Percentiles rank a stretch among this genome's conserved stretches.
These are phyloP conservation scores for Hypsizygus ulmarius DNA, from an alignment of 1,284 basidiomycete species.

Conservation along the genomic window DNA sequence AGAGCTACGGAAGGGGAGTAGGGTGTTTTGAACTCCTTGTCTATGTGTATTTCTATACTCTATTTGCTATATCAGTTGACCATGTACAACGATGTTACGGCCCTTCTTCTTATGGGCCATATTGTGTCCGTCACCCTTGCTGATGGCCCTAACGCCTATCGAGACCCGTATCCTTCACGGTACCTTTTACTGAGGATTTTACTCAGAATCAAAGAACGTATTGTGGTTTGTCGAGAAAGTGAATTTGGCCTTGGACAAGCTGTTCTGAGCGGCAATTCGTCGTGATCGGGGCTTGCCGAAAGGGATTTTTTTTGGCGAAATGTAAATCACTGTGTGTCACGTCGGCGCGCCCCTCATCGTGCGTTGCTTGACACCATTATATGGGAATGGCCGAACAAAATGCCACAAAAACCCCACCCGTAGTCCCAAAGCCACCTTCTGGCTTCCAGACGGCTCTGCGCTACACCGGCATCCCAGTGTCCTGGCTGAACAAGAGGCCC, in stretches of 20 bases:
- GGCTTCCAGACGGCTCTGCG: slow-evolving; percentile 53
- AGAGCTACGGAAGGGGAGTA: slow-evolving; percentile 58
- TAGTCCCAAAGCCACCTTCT: slow-evolving; percentile 28
- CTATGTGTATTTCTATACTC: slow-evolving; percentile 7
- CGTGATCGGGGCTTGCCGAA: slow-evolving; percentile 14
- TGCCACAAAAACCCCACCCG: slow-evolving; percentile 13
- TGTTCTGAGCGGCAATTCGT: no score
- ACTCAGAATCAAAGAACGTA: no score
- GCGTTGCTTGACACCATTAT: slow-evolving; percentile 3
- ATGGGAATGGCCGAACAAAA: slow-evolving; percentile 21
- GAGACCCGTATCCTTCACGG: no score
- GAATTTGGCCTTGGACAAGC: no score
- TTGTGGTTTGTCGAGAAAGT: no score
- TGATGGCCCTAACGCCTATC: no score
- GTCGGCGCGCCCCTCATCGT: background rate
- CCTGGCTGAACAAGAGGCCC: slow-evolving; percentile 73
- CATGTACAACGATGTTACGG: no score
- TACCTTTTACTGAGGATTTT: no score
- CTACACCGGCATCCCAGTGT: slow-evolving; percentile 67
- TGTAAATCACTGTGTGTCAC: background rate
- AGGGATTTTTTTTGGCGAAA: slow-evolving; percentile 5
- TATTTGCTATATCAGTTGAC: no score
- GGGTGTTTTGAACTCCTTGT: slow-evolving; percentile 13
- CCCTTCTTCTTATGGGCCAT: no score
- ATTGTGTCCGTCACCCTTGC: no score